A percentile compares a stretch with the other conserved stretches of the same genome.
Conservation (phyloP, 1,284 basidiomycete genomes). For the Apiotrichum siamense region DNA sequence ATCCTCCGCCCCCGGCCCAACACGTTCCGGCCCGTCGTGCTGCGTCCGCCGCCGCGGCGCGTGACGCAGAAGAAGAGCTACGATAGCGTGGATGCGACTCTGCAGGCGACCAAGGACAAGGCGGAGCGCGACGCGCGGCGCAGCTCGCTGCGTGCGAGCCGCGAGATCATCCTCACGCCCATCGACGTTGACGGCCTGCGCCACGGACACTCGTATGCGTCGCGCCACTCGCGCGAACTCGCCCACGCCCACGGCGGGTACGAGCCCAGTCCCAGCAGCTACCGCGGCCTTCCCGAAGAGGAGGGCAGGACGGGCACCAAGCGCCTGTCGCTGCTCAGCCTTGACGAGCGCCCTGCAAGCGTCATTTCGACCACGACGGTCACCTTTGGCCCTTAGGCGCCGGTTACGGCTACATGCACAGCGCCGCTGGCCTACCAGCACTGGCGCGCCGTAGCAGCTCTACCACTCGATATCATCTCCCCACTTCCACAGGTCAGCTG, state of each 20-base stretch:
- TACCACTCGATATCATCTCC: too few species aligned
- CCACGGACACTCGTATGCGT: too few species aligned
- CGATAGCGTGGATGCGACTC: conserved; percentile 9
- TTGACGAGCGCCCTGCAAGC: conserved; percentile 5
- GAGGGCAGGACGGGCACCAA: too few species aligned
- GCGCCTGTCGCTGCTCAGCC: too few species aligned
- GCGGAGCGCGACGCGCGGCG: background rate
- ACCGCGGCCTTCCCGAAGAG: background rate
- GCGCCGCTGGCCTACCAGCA: background rate
- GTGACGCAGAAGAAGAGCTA: conserved; percentile 21
- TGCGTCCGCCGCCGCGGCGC: conserved; percentile 17
- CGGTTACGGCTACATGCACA: background rate
- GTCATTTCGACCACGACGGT: conserved; percentile 12
- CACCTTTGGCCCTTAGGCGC: conserved; percentile 6
- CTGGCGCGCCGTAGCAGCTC: too few species aligned
- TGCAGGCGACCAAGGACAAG: background rate
- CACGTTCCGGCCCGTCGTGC: conserved; percentile 13
- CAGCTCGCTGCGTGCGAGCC: background rate
- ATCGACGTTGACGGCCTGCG: conserved; percentile 5
- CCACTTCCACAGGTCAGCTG: too few species aligned
- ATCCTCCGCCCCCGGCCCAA: background rate
- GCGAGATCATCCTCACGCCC: conserved; percentile 10
- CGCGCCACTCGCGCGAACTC: too few species aligned
- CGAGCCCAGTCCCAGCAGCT: too few species aligned
- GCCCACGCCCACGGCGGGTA: too few species aligned